Conservation (phyloP, 495 filamentous ascomycete species). For the Lepraria neglecta region DNA sequence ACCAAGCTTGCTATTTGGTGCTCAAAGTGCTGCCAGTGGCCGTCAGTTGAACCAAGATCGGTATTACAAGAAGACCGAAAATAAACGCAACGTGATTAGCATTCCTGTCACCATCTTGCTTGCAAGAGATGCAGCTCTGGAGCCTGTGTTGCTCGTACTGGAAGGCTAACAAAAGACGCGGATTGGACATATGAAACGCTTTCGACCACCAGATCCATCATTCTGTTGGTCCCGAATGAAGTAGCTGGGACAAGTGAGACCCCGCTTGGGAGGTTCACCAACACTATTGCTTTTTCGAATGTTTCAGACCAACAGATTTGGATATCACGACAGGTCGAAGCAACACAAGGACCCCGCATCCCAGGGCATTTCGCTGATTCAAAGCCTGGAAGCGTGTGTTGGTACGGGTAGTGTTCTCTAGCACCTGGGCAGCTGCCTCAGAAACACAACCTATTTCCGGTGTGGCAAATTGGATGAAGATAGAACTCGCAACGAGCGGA, state of each 20-base stretch:
- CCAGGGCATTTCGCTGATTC: too few relatives aligned
- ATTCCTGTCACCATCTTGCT: background rate
- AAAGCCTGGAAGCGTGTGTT: too few relatives aligned
- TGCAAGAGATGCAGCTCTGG: background rate
- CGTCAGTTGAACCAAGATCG: background rate
- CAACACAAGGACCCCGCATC: too few relatives aligned
- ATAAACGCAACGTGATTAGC: background rate
- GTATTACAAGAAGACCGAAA: background rate
- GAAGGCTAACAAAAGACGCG: background rate
- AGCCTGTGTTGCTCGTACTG: background rate
- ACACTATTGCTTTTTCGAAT: background rate
- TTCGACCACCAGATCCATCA: background rate
- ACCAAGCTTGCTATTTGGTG: background rate
- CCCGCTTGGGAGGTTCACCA: background rate
- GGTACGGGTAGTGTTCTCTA: too few relatives aligned
- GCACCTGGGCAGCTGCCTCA: too few relatives aligned
- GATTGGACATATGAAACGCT: slow-evolving; percentile 1
- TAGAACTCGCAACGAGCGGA: background rate
- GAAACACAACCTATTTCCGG: background rate
- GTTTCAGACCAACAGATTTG: too few relatives aligned
- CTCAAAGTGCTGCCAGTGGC: background rate
- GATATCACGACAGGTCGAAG: too few relatives aligned
- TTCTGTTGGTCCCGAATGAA: background rate
- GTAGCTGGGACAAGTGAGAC: too few relatives aligned
- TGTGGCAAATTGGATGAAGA: background rate